Percentiles rank a stretch among this genome's conserved stretches.
Conservation (phyloP, 1,284 basidiomycete species). For the Boletus subluridellus region DNA sequence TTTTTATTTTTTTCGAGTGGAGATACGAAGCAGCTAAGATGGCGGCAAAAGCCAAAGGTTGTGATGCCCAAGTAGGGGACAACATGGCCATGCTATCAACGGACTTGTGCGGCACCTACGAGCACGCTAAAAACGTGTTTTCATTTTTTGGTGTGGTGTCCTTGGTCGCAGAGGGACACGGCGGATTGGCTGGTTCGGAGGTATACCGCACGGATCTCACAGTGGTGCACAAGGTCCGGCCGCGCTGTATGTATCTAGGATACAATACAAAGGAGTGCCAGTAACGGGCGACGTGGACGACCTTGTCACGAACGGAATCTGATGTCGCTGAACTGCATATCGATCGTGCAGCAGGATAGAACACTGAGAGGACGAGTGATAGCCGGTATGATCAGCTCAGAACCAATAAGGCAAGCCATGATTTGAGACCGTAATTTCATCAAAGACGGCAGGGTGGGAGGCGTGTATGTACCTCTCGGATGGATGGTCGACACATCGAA, state of each 20-base stretch:
- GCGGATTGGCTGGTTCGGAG: not conserved
- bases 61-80: slow-evolving; percentile 4
- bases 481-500: not conserved
- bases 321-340: not conserved
- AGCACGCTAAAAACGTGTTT: slow-evolving; percentile 7
- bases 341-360: not conserved
- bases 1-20: slow-evolving; percentile 9
- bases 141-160: not conserved
- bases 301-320: not conserved
- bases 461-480: not conserved
- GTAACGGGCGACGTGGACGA: not conserved
- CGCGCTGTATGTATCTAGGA: slow-evolving; percentile 13
- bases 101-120: not conserved
- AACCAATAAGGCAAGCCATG: slow-evolving; percentile 12
- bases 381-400: slow-evolving; percentile 19
- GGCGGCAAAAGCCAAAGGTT: slow-evolving; percentile 10
- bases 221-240: slow-evolving; percentile 9
- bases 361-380: slow-evolving; percentile 5
- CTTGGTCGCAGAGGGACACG: not conserved
- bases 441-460: not conserved
- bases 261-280: not conserved
- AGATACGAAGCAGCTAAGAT: slow-evolving; percentile 22
- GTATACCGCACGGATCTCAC: slow-evolving; percentile 19
- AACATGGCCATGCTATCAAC: slow-evolving; percentile 16
- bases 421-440: slow-evolving; percentile 9